These are phyloP conservation scores for Rosa lucieae DNA, from an alignment of 306 rosid species.

Conservation along the genomic window DNA sequence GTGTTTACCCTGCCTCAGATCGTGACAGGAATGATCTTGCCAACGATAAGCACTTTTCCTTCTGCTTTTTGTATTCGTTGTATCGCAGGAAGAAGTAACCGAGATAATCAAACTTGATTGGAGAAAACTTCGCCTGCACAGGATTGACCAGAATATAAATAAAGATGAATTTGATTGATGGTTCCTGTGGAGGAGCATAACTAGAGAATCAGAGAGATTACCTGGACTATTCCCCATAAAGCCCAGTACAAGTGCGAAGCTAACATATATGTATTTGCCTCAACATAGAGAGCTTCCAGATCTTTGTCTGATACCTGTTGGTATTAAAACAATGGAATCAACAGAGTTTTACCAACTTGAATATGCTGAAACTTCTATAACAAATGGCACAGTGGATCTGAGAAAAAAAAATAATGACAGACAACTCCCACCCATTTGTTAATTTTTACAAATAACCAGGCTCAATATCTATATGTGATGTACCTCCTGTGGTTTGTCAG, in stretches of 20 bases:
- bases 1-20: constrained; percentile 23
- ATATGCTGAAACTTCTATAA: not conserved
- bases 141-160: constrained; percentile 9
- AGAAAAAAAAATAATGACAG: not conserved
- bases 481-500: constrained; percentile 75
- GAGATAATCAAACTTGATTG: constrained; percentile 75
- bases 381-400: not conserved
- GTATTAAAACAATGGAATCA: not conserved
- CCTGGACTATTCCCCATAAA: constrained; percentile 97
- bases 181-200: constrained; percentile 7
- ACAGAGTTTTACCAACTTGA: not conserved
- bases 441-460: not conserved
- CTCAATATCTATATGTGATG: not conserved
- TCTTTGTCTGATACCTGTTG: constrained; percentile 64
- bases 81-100: constrained; percentile 80
- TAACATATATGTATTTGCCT: constrained; percentile 66
- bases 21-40: constrained; percentile 54
- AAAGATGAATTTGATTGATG: not conserved
- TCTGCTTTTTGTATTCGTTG: constrained; percentile 67
- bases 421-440: not conserved
- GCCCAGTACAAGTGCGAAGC: constrained; percentile 90
- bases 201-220: constrained; percentile 30
- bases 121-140: constrained; percentile 74
- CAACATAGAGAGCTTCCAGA: constrained; percentile 68
- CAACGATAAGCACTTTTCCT: constrained; percentile 41